These are phyloP conservation scores for Rhizopus microsporus DNA, from an alignment of 371 early-diverging fungal species.

Conservation along the genomic window DNA sequence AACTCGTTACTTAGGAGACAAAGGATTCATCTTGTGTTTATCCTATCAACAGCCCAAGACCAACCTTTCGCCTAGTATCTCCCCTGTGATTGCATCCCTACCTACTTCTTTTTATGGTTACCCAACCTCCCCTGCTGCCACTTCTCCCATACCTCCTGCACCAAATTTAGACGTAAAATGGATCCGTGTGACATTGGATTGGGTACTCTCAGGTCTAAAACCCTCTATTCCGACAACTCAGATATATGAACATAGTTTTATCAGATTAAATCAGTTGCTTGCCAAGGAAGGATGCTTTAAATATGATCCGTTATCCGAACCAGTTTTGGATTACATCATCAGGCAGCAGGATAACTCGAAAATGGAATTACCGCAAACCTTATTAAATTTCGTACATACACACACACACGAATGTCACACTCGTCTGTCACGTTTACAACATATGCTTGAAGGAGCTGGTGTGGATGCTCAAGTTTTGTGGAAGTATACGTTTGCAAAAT, in stretches of 20 bases:
- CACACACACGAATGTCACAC: conserved; percentile 50
- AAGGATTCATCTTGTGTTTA: conserved; percentile 35
- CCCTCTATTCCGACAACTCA: conserved; percentile 24
- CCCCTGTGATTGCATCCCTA: neutral
- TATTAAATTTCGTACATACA: conserved; percentile 36
- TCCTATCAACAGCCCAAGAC: conserved; percentile 19
- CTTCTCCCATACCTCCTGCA: conserved; percentile 20
- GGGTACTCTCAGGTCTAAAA: conserved; percentile 39
- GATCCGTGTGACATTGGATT: conserved; percentile 43
- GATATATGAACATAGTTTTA: conserved; percentile 37
- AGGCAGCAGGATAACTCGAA: conserved; percentile 10
- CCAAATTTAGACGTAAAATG: conserved; percentile 31
- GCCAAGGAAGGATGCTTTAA: conserved; percentile 38
- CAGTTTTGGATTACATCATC: conserved; percentile 38
- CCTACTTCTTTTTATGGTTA: conserved; percentile 18
- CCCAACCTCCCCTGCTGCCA: conserved; percentile 6
- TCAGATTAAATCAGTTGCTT: conserved; percentile 23
- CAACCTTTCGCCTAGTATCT: too few relatives aligned
- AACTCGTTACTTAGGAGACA: conserved; percentile 46
- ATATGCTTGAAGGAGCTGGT: conserved; percentile 46
- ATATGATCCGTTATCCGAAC: conserved; percentile 45
- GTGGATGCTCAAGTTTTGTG: conserved; percentile 46
- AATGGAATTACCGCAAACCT: conserved; percentile 10
- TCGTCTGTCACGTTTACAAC: conserved; percentile 38
- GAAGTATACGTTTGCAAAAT: conserved; percentile 52